phyloP scores from a whole-genome alignment of 371 early-diverging fungal species.

The Mucor mucedo region DNA sequence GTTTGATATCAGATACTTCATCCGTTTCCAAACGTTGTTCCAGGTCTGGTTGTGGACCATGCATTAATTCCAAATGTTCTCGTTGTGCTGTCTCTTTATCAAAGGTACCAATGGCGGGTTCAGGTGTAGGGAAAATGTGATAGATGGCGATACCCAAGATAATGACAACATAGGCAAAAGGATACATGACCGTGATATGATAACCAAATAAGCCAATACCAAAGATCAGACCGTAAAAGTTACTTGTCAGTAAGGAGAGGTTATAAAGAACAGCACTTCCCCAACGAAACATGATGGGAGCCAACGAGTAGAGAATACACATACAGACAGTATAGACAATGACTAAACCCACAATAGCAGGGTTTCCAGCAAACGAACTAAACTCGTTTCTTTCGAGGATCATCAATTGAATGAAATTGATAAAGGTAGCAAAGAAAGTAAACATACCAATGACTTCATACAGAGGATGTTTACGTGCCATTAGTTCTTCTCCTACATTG shows the following conservation, averaged over 20 bases:
- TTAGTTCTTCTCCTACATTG: constrained; percentile 69
- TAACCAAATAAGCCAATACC: constrained; percentile 68
- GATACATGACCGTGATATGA: constrained; percentile 58
- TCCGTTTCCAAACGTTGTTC: background rate
- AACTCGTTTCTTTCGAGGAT: constrained; percentile 62
- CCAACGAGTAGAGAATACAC: constrained; percentile 70
- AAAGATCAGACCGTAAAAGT: constrained; percentile 76
- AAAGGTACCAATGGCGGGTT: constrained; percentile 36
- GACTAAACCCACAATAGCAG: constrained; percentile 50
- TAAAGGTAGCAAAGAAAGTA: constrained; percentile 69
- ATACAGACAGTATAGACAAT: constrained; percentile 66
- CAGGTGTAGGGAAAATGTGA: constrained; percentile 55
- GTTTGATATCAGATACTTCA: no score
- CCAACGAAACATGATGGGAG: constrained; percentile 70
- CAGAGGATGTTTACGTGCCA: constrained; percentile 69
- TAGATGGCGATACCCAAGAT: constrained; percentile 66
- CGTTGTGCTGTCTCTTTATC: constrained; percentile 21
- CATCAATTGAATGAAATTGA: constrained; percentile 71
- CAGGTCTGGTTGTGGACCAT: background rate
- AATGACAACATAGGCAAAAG: constrained; percentile 66
- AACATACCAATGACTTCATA: constrained; percentile 75
- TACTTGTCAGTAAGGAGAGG: constrained; percentile 72
- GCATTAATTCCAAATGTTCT: constrained; percentile 18
- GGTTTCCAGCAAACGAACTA: constrained; percentile 25
- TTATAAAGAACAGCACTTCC: constrained; percentile 78